Percentiles rank a stretch among this genome's conserved stretches.
These are phyloP conservation scores for Thecaphora frezii DNA, from an alignment of 1,284 basidiomycete genomes.

Conservation along the genomic window DNA sequence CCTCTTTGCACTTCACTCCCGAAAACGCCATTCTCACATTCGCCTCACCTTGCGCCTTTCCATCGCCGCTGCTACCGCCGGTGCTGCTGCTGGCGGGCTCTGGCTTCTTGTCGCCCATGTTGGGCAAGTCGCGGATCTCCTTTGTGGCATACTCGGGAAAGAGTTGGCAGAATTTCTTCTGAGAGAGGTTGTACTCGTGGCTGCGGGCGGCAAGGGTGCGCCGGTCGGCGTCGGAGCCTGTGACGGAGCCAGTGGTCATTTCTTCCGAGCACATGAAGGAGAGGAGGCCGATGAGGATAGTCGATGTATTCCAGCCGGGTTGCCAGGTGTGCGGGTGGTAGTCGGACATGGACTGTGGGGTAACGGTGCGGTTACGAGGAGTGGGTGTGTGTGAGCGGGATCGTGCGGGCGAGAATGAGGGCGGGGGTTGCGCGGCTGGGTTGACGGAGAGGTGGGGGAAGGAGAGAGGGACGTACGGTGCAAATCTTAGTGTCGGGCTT, in stretches of 20 bases:
- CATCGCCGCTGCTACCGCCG: background rate
- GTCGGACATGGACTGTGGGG: background rate
- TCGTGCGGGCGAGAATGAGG: too few relatives aligned
- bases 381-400: too few relatives aligned
- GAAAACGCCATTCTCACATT: too few relatives aligned
- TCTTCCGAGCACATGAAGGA: constrained; percentile 96
- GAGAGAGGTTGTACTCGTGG: constrained; percentile 79
- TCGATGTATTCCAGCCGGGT: constrained; percentile 88
- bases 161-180: constrained; percentile 69
- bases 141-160: constrained; percentile 49
- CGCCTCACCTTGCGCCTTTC: background rate
- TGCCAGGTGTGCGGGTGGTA: constrained; percentile 64
- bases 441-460: too few relatives aligned
- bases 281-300: constrained; percentile 89
- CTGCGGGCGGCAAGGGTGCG: constrained; percentile 74
- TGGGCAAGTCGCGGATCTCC: constrained; percentile 44
- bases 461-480: constrained; percentile 17
- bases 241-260: constrained; percentile 90
- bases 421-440: too few relatives aligned
- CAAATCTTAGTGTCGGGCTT: constrained; percentile 86
- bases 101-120: constrained; percentile 47
- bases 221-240: constrained; percentile 77
- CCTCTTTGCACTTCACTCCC: background rate
- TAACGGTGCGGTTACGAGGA: too few relatives aligned
- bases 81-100: constrained; percentile 1